Percentiles rank a stretch among this genome's conserved stretches.
phyloP scores from a whole-genome alignment of 1,139 yeast genomes.

The Sugiyamaella pinicola region DNA sequence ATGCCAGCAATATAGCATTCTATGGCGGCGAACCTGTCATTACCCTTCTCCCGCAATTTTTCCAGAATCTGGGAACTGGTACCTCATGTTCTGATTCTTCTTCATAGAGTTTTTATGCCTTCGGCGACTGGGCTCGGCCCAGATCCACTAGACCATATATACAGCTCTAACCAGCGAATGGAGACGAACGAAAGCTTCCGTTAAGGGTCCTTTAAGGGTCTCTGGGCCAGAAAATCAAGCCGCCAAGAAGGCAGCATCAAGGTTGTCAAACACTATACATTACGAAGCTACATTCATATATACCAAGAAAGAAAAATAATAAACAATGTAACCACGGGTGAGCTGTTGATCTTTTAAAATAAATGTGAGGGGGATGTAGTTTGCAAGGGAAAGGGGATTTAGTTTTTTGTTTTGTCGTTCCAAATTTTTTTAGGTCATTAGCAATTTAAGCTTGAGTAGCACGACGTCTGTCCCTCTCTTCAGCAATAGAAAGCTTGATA shows the following conservation, averaged over 20 bases:
- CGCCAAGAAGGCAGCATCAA: no score
- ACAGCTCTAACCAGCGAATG: no score
- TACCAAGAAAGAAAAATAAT: constrained; percentile 18
- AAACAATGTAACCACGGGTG: constrained; percentile 20
- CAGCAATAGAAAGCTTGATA: constrained; percentile 95
- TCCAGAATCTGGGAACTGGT: constrained; percentile 21
- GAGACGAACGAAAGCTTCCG: no score
- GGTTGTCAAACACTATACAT: constrained; percentile 23
- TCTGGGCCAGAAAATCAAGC: no score
- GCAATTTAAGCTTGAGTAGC: constrained; percentile 44
- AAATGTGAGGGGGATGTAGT: constrained; percentile 15
- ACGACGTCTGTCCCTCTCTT: constrained; percentile 95
- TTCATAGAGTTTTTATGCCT: constrained; percentile 2
- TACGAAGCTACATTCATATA: constrained; percentile 23
- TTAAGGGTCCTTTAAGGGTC: no score
- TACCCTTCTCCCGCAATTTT: constrained; percentile 44
- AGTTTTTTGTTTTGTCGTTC: constrained; percentile 9
- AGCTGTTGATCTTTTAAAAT: constrained; percentile 12
- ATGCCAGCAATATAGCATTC: constrained; percentile 34
- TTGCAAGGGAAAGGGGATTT: constrained; percentile 3
- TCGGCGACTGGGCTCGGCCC: constrained; percentile 18
- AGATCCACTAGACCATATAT: background rate
- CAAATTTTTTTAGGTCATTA: constrained; percentile 12
- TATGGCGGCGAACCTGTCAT: constrained; percentile 59
- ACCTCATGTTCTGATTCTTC: background rate